Base-by-base conservation (phyloP, 108 stramenopile genomes). In the Asterionellopsis glacialis region DNA sequence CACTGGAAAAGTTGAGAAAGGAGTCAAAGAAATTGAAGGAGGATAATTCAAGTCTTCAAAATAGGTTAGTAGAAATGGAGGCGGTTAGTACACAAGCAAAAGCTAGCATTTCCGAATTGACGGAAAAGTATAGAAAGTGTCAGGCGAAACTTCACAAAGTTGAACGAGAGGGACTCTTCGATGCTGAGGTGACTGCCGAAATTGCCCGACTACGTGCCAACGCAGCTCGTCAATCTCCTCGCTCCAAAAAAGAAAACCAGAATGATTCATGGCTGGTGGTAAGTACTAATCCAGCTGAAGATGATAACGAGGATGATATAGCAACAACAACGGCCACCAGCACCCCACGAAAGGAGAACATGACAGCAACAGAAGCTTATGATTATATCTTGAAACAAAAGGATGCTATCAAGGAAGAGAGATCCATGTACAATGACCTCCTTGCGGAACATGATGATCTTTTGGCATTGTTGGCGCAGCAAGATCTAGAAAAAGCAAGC, bases 361-460 rank as follows among this genome's bases (percentile, higher is more conserved):
- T 19, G 47, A 4, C 47, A 48, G 58, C 59, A 16, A 54, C 68
- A 1, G 57, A 62, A 23, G 28, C 66, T 0, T 84, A 82, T 42
- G 89, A 85, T 61, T 64, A 72, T 24, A 68, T 79, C 7, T 45
- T 47, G 18, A 63, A 82, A 40, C 79, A 84, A 48, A 73, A 74
- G 41, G 53, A 66, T 39, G 80, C 79, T 41, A 80, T 84, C 22
- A 58, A 75, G 51, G 72, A 86, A 41, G 86, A 88, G 53, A 57
- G 90, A 33, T 60, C 74, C 28, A 73, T 82, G 70, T 82, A 84
- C 51, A 61, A 72, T 45, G 82, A 82, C n/a, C 51, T 85, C 42
- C 57, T 86, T 38, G 51, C 58, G 19, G 87, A 88, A 55, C 78
- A 85, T 49, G 90, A 91, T 13, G 82, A 85, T 24, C 57, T 86